phyloP scores from a whole-genome alignment of 2,329 filamentous ascomycete species.

The Venturia carpophila region DNA sequence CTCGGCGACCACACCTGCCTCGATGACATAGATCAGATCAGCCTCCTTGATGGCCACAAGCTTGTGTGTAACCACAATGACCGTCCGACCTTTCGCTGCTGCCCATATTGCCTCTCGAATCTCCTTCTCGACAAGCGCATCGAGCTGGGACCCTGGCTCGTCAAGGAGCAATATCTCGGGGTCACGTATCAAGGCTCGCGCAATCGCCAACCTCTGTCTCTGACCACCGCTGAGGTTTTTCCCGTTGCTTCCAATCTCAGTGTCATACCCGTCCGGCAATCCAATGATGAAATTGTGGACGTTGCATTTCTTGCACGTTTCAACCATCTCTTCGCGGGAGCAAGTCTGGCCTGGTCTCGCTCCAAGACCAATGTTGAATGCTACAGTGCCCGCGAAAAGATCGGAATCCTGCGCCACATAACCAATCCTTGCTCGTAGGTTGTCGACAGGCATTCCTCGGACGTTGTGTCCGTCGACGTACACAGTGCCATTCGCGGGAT shows the following conservation, averaged over 20 bases:
- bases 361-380: conserved; percentile 39
- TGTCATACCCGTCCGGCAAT: conserved; percentile 41
- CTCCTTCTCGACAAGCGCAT: conserved; percentile 38
- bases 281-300: conserved; percentile 33
- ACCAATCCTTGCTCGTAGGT: conserved; percentile 45
- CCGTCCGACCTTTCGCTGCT: conserved; percentile 37
- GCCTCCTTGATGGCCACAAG: conserved; percentile 24
- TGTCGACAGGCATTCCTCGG: conserved; percentile 38
- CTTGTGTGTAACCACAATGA: conserved; percentile 32
- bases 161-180: conserved; percentile 41
- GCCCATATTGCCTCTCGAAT: conserved; percentile 48
- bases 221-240: conserved; percentile 40
- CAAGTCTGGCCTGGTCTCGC: conserved; percentile 24
- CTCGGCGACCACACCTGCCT: conserved; percentile 24
- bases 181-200: conserved; percentile 39
- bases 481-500: conserved; percentile 28
- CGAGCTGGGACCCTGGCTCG: conserved; percentile 40
- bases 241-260: conserved; percentile 37
- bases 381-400: conserved; percentile 38
- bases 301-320: conserved; percentile 45
- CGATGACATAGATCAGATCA: conserved; percentile 26
- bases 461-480: conserved; percentile 34
- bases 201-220: conserved; percentile 39
- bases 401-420: conserved; percentile 41
- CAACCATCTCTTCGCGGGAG: conserved; percentile 32